Conservation (phyloP, 2,329 filamentous ascomycete genomes). For the Passalora sequoiae region DNA sequence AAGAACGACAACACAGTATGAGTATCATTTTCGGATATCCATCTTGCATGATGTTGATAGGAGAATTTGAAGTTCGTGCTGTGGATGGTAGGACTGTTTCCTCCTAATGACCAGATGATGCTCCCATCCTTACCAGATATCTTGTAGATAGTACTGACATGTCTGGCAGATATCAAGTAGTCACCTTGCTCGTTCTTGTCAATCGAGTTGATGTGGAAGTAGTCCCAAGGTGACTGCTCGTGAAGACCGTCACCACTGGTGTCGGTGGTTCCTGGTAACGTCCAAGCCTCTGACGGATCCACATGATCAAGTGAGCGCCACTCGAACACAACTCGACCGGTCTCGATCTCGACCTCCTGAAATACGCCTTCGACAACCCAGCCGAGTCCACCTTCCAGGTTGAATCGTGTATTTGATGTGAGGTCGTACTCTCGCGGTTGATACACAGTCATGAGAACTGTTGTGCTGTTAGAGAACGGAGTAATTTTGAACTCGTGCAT, state of each 20-base stretch:
- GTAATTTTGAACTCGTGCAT: slow-evolving; percentile 51
- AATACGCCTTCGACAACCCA: slow-evolving; percentile 52
- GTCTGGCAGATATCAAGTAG: slow-evolving; percentile 47
- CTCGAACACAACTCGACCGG: slow-evolving; percentile 53
- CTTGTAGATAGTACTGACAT: slow-evolving; percentile 46
- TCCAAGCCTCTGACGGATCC: slow-evolving; percentile 46
- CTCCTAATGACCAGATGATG: slow-evolving; percentile 50
- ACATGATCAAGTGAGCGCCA: slow-evolving; percentile 56
- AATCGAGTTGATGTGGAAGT: slow-evolving; percentile 52
- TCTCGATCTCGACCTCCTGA: slow-evolving; percentile 52
- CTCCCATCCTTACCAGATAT: slow-evolving; percentile 43
- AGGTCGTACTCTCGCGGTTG: slow-evolving; percentile 43
- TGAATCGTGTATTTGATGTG: slow-evolving; percentile 36
- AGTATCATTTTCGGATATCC: slow-evolving; percentile 41
- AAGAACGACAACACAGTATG: slow-evolving; percentile 51
- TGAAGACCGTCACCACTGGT: slow-evolving; percentile 45
- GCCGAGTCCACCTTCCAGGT: slow-evolving; percentile 41
- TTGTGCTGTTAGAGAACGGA: slow-evolving; percentile 39
- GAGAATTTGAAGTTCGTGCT: slow-evolving; percentile 46
- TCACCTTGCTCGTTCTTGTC: slow-evolving; percentile 47
- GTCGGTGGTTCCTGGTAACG: slow-evolving; percentile 40
- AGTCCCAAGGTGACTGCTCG: slow-evolving; percentile 48
- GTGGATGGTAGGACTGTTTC: slow-evolving; percentile 44
- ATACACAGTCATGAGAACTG: slow-evolving; percentile 37
- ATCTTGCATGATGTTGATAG: slow-evolving; percentile 52